Evolutionary conservation across 2,329 filamentous ascomycete species (phyloP).

Genomic region (Hypoxylon sp.): DNA sequence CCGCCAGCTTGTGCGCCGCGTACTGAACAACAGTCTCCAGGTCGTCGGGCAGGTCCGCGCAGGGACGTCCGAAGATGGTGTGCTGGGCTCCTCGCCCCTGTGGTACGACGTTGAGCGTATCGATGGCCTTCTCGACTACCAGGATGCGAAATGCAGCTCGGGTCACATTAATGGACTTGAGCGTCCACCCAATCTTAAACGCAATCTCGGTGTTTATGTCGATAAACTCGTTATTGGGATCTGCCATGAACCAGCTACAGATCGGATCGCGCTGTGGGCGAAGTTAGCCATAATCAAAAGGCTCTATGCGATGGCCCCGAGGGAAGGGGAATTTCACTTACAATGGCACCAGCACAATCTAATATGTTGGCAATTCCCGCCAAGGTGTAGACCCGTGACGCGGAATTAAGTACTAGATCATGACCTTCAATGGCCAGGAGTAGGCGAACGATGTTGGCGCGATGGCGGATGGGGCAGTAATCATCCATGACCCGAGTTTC

Average conservation of each 20-base stretch:
- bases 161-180: conserved; percentile 58
- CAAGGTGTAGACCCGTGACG: conserved; percentile 75
- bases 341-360: conserved; percentile 61
- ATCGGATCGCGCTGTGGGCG: conserved; percentile 58
- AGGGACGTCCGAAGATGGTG: conserved; percentile 59
- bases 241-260: conserved; percentile 68
- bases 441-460: conserved; percentile 71
- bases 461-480: conserved; percentile 73
- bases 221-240: conserved; percentile 68
- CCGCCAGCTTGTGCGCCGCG: conserved; percentile 40
- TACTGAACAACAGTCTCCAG: conserved; percentile 51
- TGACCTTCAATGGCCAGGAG: conserved; percentile 68
- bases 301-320: neutral
- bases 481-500: conserved; percentile 59
- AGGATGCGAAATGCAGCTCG: conserved; percentile 68
- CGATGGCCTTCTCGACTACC: conserved; percentile 69
- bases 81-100: conserved; percentile 33
- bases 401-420: conserved; percentile 70
- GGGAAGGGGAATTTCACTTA: conserved; percentile 47
- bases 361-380: conserved; percentile 71
- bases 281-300: conserved; percentile 21
- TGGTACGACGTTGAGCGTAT: conserved; percentile 18
- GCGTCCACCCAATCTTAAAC: conserved; percentile 65
- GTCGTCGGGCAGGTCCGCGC: conserved; percentile 49
- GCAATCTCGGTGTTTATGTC: conserved; percentile 72